Evolutionary conservation across 108 stramenopile species (phyloP).

Genomic region (Parmales sp.): DNA sequence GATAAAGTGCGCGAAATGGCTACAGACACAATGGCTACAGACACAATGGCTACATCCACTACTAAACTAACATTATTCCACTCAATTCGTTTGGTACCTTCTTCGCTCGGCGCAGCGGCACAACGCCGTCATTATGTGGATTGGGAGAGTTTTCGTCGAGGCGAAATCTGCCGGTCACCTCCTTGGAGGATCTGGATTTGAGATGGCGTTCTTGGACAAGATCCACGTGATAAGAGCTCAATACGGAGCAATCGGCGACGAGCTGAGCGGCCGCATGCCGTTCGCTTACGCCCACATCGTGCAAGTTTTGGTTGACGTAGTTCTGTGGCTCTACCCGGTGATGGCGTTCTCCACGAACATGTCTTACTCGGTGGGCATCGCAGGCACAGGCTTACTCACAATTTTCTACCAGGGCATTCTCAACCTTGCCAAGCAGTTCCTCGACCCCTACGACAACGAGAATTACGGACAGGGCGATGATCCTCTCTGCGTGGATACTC

Average conservation of each 20-base stretch:
- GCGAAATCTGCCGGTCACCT: constrained; percentile 65
- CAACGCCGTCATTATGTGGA: constrained; percentile 74
- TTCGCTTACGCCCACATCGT: constrained; percentile 84
- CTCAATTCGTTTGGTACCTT: too few species aligned
- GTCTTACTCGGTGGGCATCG: constrained; percentile 55
- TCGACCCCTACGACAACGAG: constrained; percentile 87
- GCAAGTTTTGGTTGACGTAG: constrained; percentile 69
- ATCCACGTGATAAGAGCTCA: constrained; percentile 14
- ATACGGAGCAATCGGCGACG: constrained; percentile 25
- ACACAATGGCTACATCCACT: too few species aligned
- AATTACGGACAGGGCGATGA: constrained; percentile 78
- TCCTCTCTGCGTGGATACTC: constrained; percentile 71
- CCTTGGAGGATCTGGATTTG: constrained; percentile 63
- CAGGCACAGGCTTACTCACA: constrained; percentile 66
- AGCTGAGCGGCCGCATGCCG: constrained; percentile 63
- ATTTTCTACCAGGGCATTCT: constrained; percentile 77
- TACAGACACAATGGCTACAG: too few species aligned
- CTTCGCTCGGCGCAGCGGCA: too few species aligned
- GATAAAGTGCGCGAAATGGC: too few species aligned
- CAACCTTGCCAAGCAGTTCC: constrained; percentile 80
- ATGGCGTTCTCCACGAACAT: constrained; percentile 68
- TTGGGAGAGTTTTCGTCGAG: constrained; percentile 62
- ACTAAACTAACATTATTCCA: too few species aligned
- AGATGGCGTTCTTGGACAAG: constrained; percentile 73
- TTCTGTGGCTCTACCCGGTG: constrained; percentile 75